phyloP scores from a whole-genome alignment of 192 early-diverging fungal species.

The Podila epigama region DNA sequence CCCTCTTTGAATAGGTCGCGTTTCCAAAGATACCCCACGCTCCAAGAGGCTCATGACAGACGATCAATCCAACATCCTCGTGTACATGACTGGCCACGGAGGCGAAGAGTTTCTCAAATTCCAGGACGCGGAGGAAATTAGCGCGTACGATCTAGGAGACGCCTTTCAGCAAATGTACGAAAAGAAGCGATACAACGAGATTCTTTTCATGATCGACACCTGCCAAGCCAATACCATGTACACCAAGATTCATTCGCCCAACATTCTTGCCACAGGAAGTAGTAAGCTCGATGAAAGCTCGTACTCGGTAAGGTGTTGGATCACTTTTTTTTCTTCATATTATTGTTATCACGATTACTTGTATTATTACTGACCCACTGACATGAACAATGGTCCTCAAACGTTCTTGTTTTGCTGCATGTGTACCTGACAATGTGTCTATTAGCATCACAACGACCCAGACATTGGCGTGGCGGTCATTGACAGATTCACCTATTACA shows the following conservation, averaged over 20 bases:
- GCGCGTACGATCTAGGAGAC: constrained; percentile 94
- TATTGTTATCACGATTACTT: no score
- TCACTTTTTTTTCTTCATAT: neutral
- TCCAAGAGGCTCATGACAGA: constrained; percentile 95
- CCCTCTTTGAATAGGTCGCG: constrained; percentile 66
- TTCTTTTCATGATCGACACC: constrained; percentile 99
- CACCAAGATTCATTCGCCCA: constrained; percentile 90
- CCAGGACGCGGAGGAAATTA: constrained; percentile 98
- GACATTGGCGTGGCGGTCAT: constrained; percentile 98
- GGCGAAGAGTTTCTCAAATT: constrained; percentile 99
- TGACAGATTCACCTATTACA: constrained; percentile 97
- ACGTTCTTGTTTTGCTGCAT: neutral
- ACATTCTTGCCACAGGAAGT: constrained; percentile 92
- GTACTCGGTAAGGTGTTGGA: constrained; percentile 83
- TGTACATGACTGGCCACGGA: constrained; percentile 99
- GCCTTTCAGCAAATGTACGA: constrained; percentile 98
- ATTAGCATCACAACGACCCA: constrained; percentile 84
- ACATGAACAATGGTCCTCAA: neutral
- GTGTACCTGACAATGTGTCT: neutral
- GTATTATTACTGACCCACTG: neutral
- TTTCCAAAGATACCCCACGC: constrained; percentile 85
- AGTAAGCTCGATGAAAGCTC: constrained; percentile 88
- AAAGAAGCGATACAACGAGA: constrained; percentile 95
- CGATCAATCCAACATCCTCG: constrained; percentile 93
- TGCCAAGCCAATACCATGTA: constrained; percentile 99